Evolutionary conservation across 352 stramenopile genomes (phyloP), one percentile per base, ranked within the genome.

Genomic region (Albugo laibachii): DNA sequence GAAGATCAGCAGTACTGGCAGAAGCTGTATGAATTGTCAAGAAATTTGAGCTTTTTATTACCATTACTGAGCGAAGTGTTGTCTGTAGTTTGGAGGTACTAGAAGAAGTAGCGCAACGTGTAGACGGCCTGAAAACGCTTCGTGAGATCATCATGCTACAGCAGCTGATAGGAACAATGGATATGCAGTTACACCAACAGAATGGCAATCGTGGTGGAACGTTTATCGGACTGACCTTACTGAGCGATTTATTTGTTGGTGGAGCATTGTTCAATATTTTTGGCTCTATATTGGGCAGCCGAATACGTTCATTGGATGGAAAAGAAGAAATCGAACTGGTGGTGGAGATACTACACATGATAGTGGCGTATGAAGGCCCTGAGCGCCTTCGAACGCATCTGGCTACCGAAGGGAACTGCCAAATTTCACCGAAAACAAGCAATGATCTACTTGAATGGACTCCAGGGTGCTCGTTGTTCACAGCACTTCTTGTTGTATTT

Each of bases 341-440:
- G 13, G 58, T 84, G 27, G 71, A 84, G 19, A 84, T 87, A 40
- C 39, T 87, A 46, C 83, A 77, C 44, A 62, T 64, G 47, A 42
- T 87, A 15, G 60, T 84, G 31, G 67, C 77, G n/a, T 83, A 77
- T 41, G 67, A 81, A 42, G 71, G 74, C 0, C 69, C 74, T 18
- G 74, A 87, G 13, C 66, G 61, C 13, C 58, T 87, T 41, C 71
- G 74, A 11, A 57, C 66, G 27, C 76, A 76, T 42, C 59, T 87
- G 44, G 66, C 67, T 24, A 75, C 58, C 44, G 71, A 87, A 62
- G 74, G 69, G 4, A 79, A 81, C 36, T 83, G 69, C 44, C 61
- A 83, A 11, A 57, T 64, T 16, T 61, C 71, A 5, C 71, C 71
- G 3, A 66, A 54, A 12, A 75, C 61, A 0, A 69, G 82, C 41